Percentiles rank a stretch among this genome's conserved stretches.
Conservation (phyloP, 768 basidiomycete species). For the Russula sp. region DNA sequence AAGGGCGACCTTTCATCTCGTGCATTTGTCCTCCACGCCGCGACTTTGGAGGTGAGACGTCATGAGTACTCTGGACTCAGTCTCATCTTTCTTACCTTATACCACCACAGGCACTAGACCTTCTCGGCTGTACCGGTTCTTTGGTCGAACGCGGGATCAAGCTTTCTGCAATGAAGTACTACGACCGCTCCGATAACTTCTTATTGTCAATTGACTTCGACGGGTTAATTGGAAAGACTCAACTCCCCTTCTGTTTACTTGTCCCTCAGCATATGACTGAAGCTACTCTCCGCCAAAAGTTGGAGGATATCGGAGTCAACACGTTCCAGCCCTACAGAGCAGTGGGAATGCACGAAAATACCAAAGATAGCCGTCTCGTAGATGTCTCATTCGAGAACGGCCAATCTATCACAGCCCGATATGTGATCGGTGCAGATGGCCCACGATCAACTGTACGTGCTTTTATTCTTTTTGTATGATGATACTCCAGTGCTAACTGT, state of each 20-base stretch:
- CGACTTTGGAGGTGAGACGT: constrained; percentile 48
- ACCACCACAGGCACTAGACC: constrained; percentile 46
- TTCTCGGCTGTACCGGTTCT: constrained; percentile 42
- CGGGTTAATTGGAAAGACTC: constrained; percentile 42
- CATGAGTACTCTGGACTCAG: not conserved
- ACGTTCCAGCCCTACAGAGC: constrained; percentile 43
- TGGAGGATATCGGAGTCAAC: constrained; percentile 37
- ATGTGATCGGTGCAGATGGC: constrained; percentile 54
- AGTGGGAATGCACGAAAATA: constrained; percentile 39
- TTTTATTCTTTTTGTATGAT: not conserved
- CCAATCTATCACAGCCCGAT: constrained; percentile 43
- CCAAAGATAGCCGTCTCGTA: constrained; percentile 34
- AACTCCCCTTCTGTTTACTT: constrained; percentile 44
- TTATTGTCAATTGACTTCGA: constrained; percentile 38
- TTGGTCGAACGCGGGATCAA: constrained; percentile 43
- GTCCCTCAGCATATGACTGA: constrained; percentile 49
- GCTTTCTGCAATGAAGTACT: constrained; percentile 32
- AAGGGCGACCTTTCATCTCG: constrained; percentile 43
- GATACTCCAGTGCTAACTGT: constrained; percentile 11
- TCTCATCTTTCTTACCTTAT: constrained; percentile 36
- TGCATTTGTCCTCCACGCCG: constrained; percentile 49
- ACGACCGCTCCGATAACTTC: constrained; percentile 34
- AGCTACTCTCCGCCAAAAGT: constrained; percentile 38
- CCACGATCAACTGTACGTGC: constrained; percentile 44
- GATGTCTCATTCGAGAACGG: constrained; percentile 51